These are phyloP conservation scores for Fusarium duplospermum DNA, from an alignment of 2,329 filamentous ascomycete genomes.

Conservation along the genomic window DNA sequence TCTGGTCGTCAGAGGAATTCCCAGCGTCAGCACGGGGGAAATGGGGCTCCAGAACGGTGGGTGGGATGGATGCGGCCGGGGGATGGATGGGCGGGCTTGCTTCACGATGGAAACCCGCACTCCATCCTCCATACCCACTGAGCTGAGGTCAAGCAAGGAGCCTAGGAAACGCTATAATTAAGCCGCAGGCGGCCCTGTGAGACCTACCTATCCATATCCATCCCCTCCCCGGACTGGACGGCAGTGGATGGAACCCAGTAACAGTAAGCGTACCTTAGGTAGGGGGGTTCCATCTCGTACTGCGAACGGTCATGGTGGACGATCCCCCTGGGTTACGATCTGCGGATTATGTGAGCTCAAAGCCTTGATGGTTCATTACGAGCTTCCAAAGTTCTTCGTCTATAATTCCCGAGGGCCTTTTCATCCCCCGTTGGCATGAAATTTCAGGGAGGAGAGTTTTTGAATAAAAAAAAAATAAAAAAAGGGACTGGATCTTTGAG, in stretches of 20 bases:
- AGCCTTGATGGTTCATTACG: slow-evolving; percentile 7
- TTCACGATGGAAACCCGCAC: neutral
- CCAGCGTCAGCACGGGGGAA: slow-evolving; percentile 8
- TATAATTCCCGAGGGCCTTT: neutral
- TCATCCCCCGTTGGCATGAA: neutral
- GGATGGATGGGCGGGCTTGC: neutral
- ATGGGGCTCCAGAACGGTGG: neutral
- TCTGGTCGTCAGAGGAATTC: neutral
- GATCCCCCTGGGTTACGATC: slow-evolving; percentile 35
- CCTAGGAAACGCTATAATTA: slow-evolving; percentile 10
- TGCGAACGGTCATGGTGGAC: slow-evolving; percentile 3
- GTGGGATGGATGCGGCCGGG: neutral
- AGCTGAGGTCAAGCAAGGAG: neutral
- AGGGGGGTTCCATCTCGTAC: neutral
- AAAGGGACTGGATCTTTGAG: neutral
- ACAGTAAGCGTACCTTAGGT: neutral
- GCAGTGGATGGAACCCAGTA: slow-evolving; percentile 4
- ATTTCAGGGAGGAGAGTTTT: neutral
- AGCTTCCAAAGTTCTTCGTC: neutral
- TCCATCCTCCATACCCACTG: neutral
- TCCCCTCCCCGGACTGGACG: neutral
- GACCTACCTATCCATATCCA: neutral
- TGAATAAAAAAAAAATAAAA: neutral
- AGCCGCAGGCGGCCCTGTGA: slow-evolving; percentile 9
- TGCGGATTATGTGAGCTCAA: slow-evolving; percentile 26